Percentiles rank a stretch among this genome's conserved stretches.
phyloP scores from a whole-genome alignment of 2,329 filamentous ascomycete species.

The Botrytis hyacinthi region DNA sequence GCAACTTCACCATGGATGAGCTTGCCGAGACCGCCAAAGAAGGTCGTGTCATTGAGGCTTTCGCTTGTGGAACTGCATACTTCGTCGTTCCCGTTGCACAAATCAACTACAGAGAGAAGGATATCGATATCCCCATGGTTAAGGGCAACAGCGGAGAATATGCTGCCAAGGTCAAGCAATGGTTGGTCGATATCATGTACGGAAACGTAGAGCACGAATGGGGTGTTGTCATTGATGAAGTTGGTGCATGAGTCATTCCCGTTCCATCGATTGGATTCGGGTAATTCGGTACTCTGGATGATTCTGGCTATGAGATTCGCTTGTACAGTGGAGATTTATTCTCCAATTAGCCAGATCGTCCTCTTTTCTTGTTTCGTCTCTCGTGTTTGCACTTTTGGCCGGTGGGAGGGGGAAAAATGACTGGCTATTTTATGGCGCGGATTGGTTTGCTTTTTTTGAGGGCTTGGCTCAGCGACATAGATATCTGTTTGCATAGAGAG shows the following conservation, averaged over 20 bases:
- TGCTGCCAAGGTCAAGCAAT: constrained; percentile 62
- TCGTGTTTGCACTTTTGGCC: not conserved
- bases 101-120: constrained; percentile 64
- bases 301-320: not conserved
- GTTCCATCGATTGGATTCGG: not conserved
- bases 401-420: not conserved
- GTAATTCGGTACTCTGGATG: not conserved
- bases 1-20: constrained; percentile 78
- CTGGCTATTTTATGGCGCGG: not conserved
- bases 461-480: not conserved
- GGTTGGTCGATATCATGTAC: constrained; percentile 73
- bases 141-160: constrained; percentile 53
- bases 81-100: constrained; percentile 68
- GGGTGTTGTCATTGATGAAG: constrained; percentile 66
- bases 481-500: constrained; percentile 5
- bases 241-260: constrained; percentile 2
- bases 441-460: not conserved
- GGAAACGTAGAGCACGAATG: constrained; percentile 55
- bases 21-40: constrained; percentile 69
- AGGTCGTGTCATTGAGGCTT: constrained; percentile 77
- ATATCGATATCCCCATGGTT: constrained; percentile 61
- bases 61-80: constrained; percentile 82
- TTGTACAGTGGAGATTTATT: not conserved
- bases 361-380: not conserved
- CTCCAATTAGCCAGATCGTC: not conserved